Evolutionary conservation across 208 protist species (phyloP).

Genomic region (Leptomonas seymouri): DNA sequence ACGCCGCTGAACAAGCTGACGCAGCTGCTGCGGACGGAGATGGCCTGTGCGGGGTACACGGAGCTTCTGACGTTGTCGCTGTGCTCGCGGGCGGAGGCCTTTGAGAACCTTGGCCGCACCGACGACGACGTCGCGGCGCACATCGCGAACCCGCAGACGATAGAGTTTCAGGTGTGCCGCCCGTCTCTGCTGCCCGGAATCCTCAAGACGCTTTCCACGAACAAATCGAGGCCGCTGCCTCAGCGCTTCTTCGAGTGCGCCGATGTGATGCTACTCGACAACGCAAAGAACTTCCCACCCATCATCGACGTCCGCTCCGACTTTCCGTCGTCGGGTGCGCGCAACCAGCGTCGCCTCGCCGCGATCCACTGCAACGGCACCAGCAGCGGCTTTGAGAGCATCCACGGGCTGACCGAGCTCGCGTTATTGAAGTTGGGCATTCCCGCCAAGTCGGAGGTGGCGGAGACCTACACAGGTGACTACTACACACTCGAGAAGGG

Average conservation of each 20-base stretch:
- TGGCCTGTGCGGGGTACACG: conserved; percentile 95
- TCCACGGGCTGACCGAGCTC: conserved; percentile 76
- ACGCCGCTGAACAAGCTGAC: conserved; percentile 93
- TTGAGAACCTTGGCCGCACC: conserved; percentile 68
- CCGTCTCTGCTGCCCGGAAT: conserved; percentile 95
- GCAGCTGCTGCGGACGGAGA: conserved; percentile 92
- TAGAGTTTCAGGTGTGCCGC: conserved; percentile 95
- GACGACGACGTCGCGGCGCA: conserved; percentile 87
- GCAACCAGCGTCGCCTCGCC: conserved; percentile 89
- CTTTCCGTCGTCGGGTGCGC: conserved; percentile 83
- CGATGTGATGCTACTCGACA: conserved; percentile 96
- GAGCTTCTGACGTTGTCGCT: conserved; percentile 97
- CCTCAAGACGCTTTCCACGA: conserved; percentile 95
- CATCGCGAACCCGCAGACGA: conserved; percentile 94
- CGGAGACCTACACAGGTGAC: conserved; percentile 34
- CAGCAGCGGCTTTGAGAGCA: conserved; percentile 81
- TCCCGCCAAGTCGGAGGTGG: conserved; percentile 29
- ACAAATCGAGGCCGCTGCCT: conserved; percentile 93
- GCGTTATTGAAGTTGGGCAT: conserved; percentile 80
- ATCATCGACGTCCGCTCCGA: conserved; percentile 59
- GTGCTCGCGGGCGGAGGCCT: conserved; percentile 93
- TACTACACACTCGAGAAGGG: conserved; percentile 61
- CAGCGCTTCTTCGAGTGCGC: conserved; percentile 97
- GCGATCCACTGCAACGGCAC: conserved; percentile 86
- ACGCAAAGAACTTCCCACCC: conserved; percentile 82